A percentile compares a stretch with the other conserved stretches of the same genome.
These are phyloP conservation scores for Vigna radiata DNA, from an alignment of 306 rosid genomes.

Conservation along the genomic window DNA sequence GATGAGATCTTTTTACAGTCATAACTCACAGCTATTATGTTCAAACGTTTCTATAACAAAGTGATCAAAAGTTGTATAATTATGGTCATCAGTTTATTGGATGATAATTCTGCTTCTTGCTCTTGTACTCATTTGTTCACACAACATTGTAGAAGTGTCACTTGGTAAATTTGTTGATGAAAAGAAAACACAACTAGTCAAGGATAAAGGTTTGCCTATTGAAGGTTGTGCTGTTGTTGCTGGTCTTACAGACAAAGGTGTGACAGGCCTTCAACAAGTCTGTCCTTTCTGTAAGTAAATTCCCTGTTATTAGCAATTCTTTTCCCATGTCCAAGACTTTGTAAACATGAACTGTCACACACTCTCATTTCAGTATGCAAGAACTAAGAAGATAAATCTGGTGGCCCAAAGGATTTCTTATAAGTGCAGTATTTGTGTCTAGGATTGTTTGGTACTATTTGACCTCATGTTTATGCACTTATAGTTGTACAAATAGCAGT, in stretches of 20 bases:
- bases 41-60: no score
- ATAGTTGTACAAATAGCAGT: slow-evolving; percentile 10
- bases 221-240: slow-evolving; percentile 86
- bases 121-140: slow-evolving; percentile 37
- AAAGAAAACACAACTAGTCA: slow-evolving; percentile 66
- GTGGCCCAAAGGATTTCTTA: background rate
- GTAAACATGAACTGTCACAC: slow-evolving; percentile 3
- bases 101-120: slow-evolving; percentile 38
- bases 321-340: slow-evolving; percentile 12
- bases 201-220: slow-evolving; percentile 73
- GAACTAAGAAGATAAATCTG: slow-evolving; percentile 9
- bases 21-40: no score
- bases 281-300: slow-evolving; percentile 84
- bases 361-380: slow-evolving; percentile 16
- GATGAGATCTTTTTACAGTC: no score
- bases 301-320: slow-evolving; percentile 18
- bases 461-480: background rate
- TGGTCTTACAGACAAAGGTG: slow-evolving; percentile 99
- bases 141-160: slow-evolving; percentile 69
- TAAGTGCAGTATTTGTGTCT: background rate
- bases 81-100: no score
- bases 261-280: slow-evolving; percentile 89
- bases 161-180: slow-evolving; percentile 93
- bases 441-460: background rate
- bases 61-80: no score